A percentile compares a stretch with the other conserved stretches of the same genome.
Evolutionary conservation across 352 stramenopile species (phyloP).

Genomic region (Phytopythium kandeliae): DNA sequence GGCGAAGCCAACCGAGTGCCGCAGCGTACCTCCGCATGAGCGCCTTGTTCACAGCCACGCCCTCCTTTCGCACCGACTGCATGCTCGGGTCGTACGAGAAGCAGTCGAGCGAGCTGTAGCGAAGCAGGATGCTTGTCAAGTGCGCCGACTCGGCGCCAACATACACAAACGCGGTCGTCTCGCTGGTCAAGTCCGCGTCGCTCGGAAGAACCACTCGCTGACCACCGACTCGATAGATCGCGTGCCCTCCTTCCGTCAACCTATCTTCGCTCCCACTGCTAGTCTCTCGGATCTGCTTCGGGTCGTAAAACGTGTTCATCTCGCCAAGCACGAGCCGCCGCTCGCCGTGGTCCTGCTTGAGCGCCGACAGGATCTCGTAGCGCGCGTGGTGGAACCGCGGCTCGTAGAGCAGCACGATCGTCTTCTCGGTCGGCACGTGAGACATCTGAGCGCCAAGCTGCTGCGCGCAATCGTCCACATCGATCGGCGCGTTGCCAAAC

Average conservation of each 20-base stretch:
- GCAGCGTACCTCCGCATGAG: constrained; percentile 49
- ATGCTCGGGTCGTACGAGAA: constrained; percentile 67
- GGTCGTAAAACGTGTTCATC: constrained; percentile 74
- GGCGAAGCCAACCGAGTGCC: not conserved
- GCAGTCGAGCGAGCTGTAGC: constrained; percentile 60
- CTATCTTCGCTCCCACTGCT: constrained; percentile 9
- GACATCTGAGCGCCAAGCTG: constrained; percentile 24
- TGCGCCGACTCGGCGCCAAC: constrained; percentile 72
- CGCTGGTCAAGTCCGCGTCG: constrained; percentile 26
- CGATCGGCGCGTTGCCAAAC: constrained; percentile 76
- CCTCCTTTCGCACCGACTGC: constrained; percentile 41
- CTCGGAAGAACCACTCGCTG: constrained; percentile 39
- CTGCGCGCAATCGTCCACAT: constrained; percentile 45
- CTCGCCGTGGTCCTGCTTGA: constrained; percentile 33
- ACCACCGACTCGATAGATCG: constrained; percentile 36
- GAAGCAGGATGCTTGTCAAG: constrained; percentile 79
- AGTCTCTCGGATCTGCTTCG: constrained; percentile 17
- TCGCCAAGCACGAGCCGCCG: constrained; percentile 43
- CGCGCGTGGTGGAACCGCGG: constrained; percentile 86
- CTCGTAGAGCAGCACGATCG: constrained; percentile 89
- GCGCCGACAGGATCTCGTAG: constrained; percentile 28
- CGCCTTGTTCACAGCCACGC: constrained; percentile 55
- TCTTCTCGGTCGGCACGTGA: constrained; percentile 30
- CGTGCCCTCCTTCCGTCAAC: not conserved
- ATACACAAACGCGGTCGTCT: constrained; percentile 56